Base-by-base conservation (phyloP, 805 yeast genomes). In the Lachancea dasiensis region DNA sequence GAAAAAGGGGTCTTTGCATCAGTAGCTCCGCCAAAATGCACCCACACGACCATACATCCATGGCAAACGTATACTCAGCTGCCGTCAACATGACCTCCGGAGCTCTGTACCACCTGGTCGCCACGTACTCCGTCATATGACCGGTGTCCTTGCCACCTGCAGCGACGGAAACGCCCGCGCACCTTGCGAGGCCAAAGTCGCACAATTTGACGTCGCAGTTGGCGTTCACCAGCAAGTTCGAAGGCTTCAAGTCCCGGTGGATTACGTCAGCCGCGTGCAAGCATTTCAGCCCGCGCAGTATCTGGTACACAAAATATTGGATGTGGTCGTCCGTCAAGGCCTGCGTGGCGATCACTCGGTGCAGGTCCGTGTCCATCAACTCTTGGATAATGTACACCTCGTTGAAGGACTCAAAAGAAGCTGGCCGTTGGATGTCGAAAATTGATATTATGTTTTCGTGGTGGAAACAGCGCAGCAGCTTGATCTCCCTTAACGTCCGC, bases 81-180 rank as follows among this genome's bases (percentile, higher is more conserved):
- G 89, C 86, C 10, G 95, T 86, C 34, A 90, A 71, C 97, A 90
- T 90, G 58, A 90, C 87, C 53, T 90, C 97, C 0, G 97, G 97
- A 0, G 97, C 97, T 40, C 97, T 70, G 61, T 90, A 90, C 97
- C 97, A 90, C 48, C 97, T 69, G 3, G 97, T 90, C 7, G 97
- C 97, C 30, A 90, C 97, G 58, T 90, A 90, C 61, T 90, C 97
- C 2, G 97, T 90, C 95, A 90, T 82, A 1, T 58, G 56, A 16
- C 40, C 42, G n/a, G 38, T 41, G 27, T 43, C 44, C 24, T 42
- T 42, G n/a, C 42, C 35, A n/a, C 43, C 45, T 6, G 41, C 34
- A 40, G 39, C 37, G 15, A 46, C 50, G 13, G 27, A 15, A 24
- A 46, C 40, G 9, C 53, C 58, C 17, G 60, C 64, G 27, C 65